phyloP scores from a whole-genome alignment of 805 yeast genomes.

The Ogataea thermomethanolica region DNA sequence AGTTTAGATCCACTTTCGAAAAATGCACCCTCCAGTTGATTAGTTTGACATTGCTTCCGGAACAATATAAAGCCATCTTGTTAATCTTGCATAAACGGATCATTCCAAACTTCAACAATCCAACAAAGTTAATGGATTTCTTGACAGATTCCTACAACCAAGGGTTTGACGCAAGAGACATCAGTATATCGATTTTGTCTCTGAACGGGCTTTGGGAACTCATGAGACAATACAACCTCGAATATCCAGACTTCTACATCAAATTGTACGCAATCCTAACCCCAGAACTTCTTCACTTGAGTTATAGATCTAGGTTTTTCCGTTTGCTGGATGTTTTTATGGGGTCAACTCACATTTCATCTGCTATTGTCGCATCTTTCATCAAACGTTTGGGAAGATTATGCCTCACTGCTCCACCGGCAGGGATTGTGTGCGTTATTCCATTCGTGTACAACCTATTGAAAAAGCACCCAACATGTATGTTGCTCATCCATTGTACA shows the following conservation, averaged over 20 bases:
- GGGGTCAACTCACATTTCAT: conserved; percentile 82
- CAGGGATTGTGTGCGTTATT: conserved; percentile 80
- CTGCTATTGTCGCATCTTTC: conserved; percentile 81
- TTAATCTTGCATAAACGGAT: conserved; percentile 76
- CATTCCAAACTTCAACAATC: conserved; percentile 75
- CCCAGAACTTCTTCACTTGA: conserved; percentile 68
- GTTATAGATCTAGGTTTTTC: conserved; percentile 82
- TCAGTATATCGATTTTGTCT: conserved; percentile 54
- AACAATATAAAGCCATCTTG: conserved; percentile 68
- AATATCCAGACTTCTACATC: conserved; percentile 84
- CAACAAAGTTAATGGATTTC: conserved; percentile 88
- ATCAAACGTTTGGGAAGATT: conserved; percentile 78
- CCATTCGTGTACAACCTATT: conserved; percentile 91
- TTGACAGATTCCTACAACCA: conserved; percentile 76
- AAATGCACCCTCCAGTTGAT: conserved; percentile 60
- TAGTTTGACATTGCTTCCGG: conserved; percentile 37
- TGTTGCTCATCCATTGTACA: conserved; percentile 73
- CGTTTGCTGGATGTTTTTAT: conserved; percentile 82
- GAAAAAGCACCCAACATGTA: conserved; percentile 91
- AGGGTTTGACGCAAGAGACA: conserved; percentile 33
- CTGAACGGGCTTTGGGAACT: conserved; percentile 84
- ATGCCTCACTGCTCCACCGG: conserved; percentile 74
- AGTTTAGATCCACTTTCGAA: conserved; percentile 67
- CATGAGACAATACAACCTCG: conserved; percentile 78
- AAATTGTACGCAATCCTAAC: conserved; percentile 81